These are phyloP conservation scores for Aspergillus jensenii DNA, from an alignment of 2,329 filamentous ascomycete species.

Conservation along the genomic window DNA sequence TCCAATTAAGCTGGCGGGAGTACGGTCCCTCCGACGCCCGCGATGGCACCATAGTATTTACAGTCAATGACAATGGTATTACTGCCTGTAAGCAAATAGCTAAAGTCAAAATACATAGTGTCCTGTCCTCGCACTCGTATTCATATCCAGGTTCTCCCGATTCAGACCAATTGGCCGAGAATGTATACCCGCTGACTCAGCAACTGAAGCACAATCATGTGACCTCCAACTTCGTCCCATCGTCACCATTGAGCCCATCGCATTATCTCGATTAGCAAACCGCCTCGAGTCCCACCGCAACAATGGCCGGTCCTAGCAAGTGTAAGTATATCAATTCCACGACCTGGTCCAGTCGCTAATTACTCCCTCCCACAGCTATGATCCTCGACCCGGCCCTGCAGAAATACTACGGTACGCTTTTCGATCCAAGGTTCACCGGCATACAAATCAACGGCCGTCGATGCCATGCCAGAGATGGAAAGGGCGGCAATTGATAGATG, in stretches of 20 bases:
- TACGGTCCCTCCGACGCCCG: not conserved
- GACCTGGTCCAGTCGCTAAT: conserved; percentile 47
- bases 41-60: not conserved
- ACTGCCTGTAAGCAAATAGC: no score
- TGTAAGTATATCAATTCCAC: conserved; percentile 30
- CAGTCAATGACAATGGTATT: no score
- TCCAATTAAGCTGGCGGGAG: not conserved
- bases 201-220: conserved; percentile 9
- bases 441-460: not conserved
- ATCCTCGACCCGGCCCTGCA: conserved; percentile 46
- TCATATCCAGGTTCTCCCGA: no score
- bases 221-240: conserved; percentile 14
- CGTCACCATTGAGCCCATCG: conserved; percentile 9
- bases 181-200: conserved; percentile 7
- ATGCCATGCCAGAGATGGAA: not conserved
- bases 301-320: conserved; percentile 54
- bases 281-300: conserved; percentile 23
- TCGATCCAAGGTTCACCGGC: conserved; percentile 13
- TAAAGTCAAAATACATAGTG: no score
- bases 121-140: no score
- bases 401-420: conserved; percentile 51
- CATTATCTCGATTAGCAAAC: conserved; percentile 5
- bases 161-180: no score
- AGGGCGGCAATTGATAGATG: not conserved
- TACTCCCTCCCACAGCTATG: conserved; percentile 42